Evolutionary conservation across 2,329 filamentous ascomycete species (phyloP), one percentile per base, ranked within the genome.

Genomic region (Alternaria gaisen): DNA sequence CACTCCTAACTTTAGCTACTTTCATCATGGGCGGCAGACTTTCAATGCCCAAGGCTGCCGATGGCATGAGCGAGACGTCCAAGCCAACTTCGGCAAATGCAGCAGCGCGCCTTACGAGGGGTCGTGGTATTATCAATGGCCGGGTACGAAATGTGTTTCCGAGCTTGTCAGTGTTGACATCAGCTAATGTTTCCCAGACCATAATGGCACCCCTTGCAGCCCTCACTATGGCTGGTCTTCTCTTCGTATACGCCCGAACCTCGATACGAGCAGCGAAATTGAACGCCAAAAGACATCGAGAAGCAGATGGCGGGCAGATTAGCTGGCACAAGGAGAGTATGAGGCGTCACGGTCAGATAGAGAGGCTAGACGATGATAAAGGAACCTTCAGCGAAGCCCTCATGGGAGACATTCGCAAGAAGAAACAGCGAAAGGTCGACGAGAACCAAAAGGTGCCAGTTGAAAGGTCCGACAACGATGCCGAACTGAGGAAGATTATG

Each of bases 181-280:
- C 56, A 65, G 48, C 54, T 61, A 34, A 69, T 42, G 22, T 8
- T 6, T 52, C 12, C 26, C 53, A 86, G 83, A 86, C 83, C 5
- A 70, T 88, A 38, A 83, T 86, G 60, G 87, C 86, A 3, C 87
- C 87, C 5, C 80, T 87, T n/a, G 87, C 86, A n/a, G 87, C 87
- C 26, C 81, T 88, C 64, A 85, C 84, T 14, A 88, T 89, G 87
- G 87, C 87, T 16, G 76, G 84, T 50, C 72, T 89, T 22, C 82
- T 88, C 32, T 87, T 86, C 75, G 78, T 84, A 34, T 91, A 91
- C 77, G 83, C 88, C 28, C 80, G 89, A 52, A 89, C 85, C 9
- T 88, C 86, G 24, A 91, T 91, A 63, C 82, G 84, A 61, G 86
- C 88, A 24, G 90, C 90, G 3, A 90, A 90, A 68, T 81, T 85